These are phyloP conservation scores for Candida pseudocylindracea DNA, from an alignment of 1,139 yeast species.

Conservation along the genomic window DNA sequence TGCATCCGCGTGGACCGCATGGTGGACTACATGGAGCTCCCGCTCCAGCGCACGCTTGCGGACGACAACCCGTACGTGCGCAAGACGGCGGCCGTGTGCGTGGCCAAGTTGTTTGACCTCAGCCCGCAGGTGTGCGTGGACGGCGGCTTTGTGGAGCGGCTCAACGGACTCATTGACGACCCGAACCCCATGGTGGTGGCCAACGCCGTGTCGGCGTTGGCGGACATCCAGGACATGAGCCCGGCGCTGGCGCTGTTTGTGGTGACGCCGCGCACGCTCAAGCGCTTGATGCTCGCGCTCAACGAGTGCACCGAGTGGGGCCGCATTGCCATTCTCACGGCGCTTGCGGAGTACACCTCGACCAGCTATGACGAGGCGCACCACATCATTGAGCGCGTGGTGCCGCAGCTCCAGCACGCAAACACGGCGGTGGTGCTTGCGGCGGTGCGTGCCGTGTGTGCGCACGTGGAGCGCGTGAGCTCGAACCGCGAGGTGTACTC, in stretches of 20 bases:
- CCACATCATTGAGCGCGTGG: constrained; percentile 74
- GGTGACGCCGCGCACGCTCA: constrained; percentile 23
- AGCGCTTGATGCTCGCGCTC: constrained; percentile 54
- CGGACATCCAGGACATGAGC: constrained; percentile 53
- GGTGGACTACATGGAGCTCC: constrained; percentile 86
- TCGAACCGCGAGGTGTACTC: constrained; percentile 10
- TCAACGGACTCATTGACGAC: constrained; percentile 57
- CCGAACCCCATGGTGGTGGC: constrained; percentile 95
- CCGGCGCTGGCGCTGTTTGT: constrained; percentile 20
- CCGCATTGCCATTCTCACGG: constrained; percentile 68
- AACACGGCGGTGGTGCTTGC: constrained; percentile 89
- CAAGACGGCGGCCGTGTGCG: constrained; percentile 94
- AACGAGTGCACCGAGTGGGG: constrained; percentile 99
- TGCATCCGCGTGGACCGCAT: constrained; percentile 90
- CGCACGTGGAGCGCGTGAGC: constrained; percentile 35
- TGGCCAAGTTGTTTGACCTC: constrained; percentile 82
- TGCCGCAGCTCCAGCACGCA: constrained; percentile 94
- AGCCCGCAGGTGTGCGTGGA: constrained; percentile 66
- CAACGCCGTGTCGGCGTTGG: constrained; percentile 70
- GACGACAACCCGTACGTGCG: constrained; percentile 97
- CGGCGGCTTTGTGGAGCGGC: constrained; percentile 58
- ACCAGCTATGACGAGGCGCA: constrained; percentile 40
- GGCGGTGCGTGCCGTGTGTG: constrained; percentile 62
- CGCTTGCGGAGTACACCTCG: constrained; percentile 52
- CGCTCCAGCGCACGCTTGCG: constrained; percentile 58